Evolutionary conservation across 139 green algal species (phyloP), one percentile per base, ranked within the genome.

Genomic region (Tetradesmus lagerheimii): DNA sequence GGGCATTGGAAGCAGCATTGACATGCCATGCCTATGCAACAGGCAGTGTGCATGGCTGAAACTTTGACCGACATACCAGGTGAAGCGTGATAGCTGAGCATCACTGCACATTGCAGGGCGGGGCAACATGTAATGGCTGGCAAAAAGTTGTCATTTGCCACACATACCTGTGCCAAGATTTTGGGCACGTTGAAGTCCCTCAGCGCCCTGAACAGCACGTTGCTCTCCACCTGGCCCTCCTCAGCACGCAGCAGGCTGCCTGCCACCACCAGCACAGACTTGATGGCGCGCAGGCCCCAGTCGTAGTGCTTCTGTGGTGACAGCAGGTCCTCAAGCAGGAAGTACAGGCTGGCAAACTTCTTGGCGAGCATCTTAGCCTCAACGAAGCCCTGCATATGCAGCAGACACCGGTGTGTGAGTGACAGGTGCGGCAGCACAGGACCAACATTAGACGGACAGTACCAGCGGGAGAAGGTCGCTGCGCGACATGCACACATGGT

Each of bases 111-210:
- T 50, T 50, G 43, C 43, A 50, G 43, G 43, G 4, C 8, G 8
- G 43, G 43, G 43, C 43, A n/a, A n/a, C n/a, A n/a, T n/a, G n/a
- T n/a, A n/a, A n/a, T n/a, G n/a, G n/a, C n/a, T n/a, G n/a, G n/a
- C n/a, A n/a, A n/a, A n/a, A n/a, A n/a, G n/a, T n/a, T n/a, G n/a
- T n/a, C n/a, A n/a, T n/a, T n/a, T n/a, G 75, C 75, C 4, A 5
- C n/a, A 78, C 67, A 78, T 38, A 91, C 86, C 84, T 87, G 88
- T 5, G 90, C 78, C 74, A 97, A 85, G 75, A 98, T 97, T 94
- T 98, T 98, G 88, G 96, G 95, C 57, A 98, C 95, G 93, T 98
- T 98, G 95, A 98, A 97, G 93, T 98, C 96, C 27, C 96, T 87
- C 64, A 98, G 93, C 53, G 96, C 96, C 31, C 96, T 91, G 95